phyloP scores from a whole-genome alignment of 2,329 filamentous ascomycete genomes.

The Pseudogymnoascus sp. region DNA sequence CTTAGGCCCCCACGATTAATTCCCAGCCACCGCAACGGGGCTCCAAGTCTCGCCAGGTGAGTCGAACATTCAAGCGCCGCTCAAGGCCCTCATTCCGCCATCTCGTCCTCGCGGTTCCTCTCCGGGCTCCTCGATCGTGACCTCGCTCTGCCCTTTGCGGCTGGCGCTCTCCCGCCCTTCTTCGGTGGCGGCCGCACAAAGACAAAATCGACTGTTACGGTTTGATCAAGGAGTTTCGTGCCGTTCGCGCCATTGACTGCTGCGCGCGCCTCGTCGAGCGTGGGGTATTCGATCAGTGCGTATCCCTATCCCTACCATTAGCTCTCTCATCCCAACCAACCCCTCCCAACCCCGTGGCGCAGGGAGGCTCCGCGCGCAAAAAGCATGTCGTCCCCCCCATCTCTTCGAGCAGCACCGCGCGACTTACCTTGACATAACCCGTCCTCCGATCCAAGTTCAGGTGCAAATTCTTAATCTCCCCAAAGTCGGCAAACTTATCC shows the following conservation, averaged over 20 bases:
- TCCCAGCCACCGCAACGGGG: not conserved
- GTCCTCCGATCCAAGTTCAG: constrained; percentile 74
- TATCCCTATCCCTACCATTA: constrained; percentile 52
- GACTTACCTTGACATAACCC: constrained; percentile 71
- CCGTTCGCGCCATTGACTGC: constrained; percentile 73
- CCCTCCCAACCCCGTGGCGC: too few relatives aligned
- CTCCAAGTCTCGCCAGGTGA: not conserved
- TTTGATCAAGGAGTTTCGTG: constrained; percentile 72
- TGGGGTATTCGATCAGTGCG: constrained; percentile 75
- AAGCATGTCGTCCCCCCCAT: not conserved
- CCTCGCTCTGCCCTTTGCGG: constrained; percentile 26
- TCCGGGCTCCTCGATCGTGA: constrained; percentile 28
- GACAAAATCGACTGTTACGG: constrained; percentile 71
- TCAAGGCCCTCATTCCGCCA: not conserved
- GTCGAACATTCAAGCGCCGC: not conserved
- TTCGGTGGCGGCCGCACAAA: constrained; percentile 73
- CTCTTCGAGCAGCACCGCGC: not conserved
- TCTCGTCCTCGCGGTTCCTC: constrained; percentile 16
- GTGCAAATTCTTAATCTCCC: constrained; percentile 81
- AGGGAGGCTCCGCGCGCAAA: not conserved
- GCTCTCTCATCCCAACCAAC: not conserved
- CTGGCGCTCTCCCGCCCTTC: constrained; percentile 28
- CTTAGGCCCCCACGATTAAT: not conserved
- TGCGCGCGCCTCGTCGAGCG: constrained; percentile 67
- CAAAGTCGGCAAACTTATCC: constrained; percentile 74